These are phyloP conservation scores for Alternaria hordeiaustralica DNA, from an alignment of 2,329 filamentous ascomycete species.

Conservation along the genomic window DNA sequence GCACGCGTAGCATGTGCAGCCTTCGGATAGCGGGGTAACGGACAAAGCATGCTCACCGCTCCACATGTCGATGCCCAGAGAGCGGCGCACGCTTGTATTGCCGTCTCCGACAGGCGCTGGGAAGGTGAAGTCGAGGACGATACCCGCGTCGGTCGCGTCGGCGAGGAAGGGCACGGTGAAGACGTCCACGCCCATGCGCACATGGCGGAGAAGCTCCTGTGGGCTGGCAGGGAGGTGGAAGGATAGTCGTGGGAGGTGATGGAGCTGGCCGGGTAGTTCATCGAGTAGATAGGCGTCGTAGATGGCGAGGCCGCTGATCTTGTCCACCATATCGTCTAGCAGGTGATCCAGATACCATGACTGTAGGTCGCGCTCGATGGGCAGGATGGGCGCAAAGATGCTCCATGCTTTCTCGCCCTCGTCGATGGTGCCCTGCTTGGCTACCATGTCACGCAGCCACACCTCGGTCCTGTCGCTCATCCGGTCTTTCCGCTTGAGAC, in stretches of 20 bases:
- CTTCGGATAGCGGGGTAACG: slow-evolving; percentile 64
- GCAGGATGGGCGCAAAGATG: slow-evolving; percentile 71
- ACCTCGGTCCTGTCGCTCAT: slow-evolving; percentile 87
- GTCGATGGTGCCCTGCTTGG: slow-evolving; percentile 45
- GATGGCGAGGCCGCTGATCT: slow-evolving; percentile 72
- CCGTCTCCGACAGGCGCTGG: slow-evolving; percentile 51
- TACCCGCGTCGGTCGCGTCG: slow-evolving; percentile 78
- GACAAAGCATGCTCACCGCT: slow-evolving; percentile 64
- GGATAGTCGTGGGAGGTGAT: slow-evolving; percentile 73
- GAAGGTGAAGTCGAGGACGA: slow-evolving; percentile 82
- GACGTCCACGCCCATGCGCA: slow-evolving; percentile 79
- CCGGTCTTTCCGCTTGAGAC: slow-evolving; percentile 75
- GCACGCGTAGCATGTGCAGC: slow-evolving; percentile 85
- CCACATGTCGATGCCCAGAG: slow-evolving; percentile 82
- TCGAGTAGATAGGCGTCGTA: slow-evolving; percentile 75
- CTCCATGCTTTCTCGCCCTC: slow-evolving; percentile 34
- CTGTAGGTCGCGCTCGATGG: slow-evolving; percentile 76
- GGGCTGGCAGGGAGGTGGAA: slow-evolving; percentile 74
- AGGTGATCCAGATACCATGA: slow-evolving; percentile 80
- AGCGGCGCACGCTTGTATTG: slow-evolving; percentile 18
- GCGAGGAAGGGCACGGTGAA: slow-evolving; percentile 79
- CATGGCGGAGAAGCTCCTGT: slow-evolving; percentile 76
- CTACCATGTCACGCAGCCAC: slow-evolving; percentile 76
- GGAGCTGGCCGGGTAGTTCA: slow-evolving; percentile 68
- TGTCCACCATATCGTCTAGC: slow-evolving; percentile 64